Evolutionary conservation across 208 protist species (phyloP).

Genomic region (Herpetomonas muscarum): DNA sequence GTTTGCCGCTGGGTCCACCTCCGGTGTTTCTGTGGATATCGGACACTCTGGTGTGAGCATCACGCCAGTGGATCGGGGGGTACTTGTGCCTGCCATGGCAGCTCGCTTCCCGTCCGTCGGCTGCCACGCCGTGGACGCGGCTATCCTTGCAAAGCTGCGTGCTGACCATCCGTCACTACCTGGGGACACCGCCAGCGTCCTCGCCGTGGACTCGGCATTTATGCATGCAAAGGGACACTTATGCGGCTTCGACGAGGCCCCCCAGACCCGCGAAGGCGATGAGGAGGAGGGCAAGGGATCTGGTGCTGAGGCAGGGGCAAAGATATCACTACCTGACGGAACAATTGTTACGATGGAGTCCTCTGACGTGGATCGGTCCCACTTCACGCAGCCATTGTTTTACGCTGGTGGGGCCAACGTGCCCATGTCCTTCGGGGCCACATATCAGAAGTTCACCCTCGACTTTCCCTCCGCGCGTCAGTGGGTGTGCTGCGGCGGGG

Average conservation of each 20-base stretch:
- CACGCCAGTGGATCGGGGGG: conserved; percentile 42
- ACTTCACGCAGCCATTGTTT: conserved; percentile 14
- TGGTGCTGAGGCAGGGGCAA: neutral
- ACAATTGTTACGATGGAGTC: conserved; percentile 2
- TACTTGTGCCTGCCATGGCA: conserved; percentile 25
- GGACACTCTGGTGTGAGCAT: conserved; percentile 61
- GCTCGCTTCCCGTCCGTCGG: conserved; percentile 28
- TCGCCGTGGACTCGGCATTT: too few species aligned
- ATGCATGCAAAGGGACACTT: too few species aligned
- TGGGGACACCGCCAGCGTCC: too few species aligned
- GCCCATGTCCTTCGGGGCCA: conserved; percentile 20
- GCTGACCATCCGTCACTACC: too few species aligned
- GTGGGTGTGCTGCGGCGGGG: conserved; percentile 45
- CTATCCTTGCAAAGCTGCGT: conserved; percentile 16
- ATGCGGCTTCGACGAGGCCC: too few species aligned
- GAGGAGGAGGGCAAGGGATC: neutral
- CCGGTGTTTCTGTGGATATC: conserved; percentile 63
- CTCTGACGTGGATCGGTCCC: neutral
- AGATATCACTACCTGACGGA: conserved; percentile 25
- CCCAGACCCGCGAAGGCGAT: neutral
- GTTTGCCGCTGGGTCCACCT: conserved; percentile 61
- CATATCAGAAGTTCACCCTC: conserved; percentile 28
- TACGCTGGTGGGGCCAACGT: conserved; percentile 20
- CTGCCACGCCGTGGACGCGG: conserved; percentile 31
- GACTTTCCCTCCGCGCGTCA: conserved; percentile 14